These are phyloP conservation scores for Acorus gramineus DNA, from an alignment of 106 monocot species.

Conservation along the genomic window DNA sequence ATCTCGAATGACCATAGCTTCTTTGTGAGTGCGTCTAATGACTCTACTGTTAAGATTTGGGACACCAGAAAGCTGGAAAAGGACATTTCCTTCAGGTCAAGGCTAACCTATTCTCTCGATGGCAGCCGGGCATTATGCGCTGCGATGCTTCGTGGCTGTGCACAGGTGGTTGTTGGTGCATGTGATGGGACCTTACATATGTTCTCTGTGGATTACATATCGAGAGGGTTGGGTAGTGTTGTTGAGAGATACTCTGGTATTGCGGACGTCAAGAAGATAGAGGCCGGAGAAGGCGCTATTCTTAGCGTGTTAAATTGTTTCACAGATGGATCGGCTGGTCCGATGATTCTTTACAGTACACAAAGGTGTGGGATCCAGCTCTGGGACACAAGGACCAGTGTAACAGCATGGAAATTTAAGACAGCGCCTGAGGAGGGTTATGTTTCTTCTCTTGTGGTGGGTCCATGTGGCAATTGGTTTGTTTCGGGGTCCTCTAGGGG, in stretches of 20 bases:
- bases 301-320: constrained; percentile 74
- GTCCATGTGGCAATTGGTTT: constrained; percentile 96
- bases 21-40: constrained; percentile 84
- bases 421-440: constrained; percentile 62
- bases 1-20: constrained; percentile 77
- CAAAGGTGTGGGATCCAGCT: constrained; percentile 58
- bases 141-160: constrained; percentile 61
- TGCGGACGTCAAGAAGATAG: constrained; percentile 74
- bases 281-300: constrained; percentile 74
- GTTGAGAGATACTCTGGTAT: constrained; percentile 94
- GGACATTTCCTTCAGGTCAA: constrained; percentile 87
- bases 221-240: constrained; percentile 59
- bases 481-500: constrained; percentile 92
- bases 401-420: constrained; percentile 61
- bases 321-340: constrained; percentile 38
- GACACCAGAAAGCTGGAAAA: constrained; percentile 92
- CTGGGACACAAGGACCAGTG: constrained; percentile 66
- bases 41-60: constrained; percentile 91
- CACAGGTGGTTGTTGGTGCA: constrained; percentile 69
- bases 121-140: constrained; percentile 59
- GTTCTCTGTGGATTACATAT: constrained; percentile 80
- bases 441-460: constrained; percentile 71
- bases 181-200: constrained; percentile 68
- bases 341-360: constrained; percentile 75
- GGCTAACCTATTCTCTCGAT: constrained; percentile 75